Percentiles rank a stretch among this genome's conserved stretches.
Evolutionary conservation across 2,329 filamentous ascomycete genomes (phyloP).

Genomic region (Trichophyton simii): DNA sequence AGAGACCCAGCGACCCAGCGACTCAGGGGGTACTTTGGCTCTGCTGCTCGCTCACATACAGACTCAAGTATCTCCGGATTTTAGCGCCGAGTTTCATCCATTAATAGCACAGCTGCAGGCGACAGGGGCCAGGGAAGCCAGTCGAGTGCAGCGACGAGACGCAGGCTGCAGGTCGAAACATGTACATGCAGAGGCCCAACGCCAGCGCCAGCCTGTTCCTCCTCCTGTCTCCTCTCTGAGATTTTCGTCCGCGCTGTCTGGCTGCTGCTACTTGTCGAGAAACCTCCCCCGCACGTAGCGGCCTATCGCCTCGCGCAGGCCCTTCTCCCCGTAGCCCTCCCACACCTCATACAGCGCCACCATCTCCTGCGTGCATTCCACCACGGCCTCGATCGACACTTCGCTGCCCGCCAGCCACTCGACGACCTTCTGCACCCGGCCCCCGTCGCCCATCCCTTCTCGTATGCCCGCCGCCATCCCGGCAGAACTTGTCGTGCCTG

Average conservation of each 20-base stretch:
- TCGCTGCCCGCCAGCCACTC: conserved; percentile 66
- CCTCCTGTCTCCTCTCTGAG: neutral
- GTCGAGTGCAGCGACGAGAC: neutral
- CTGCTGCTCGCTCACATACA: too few relatives aligned
- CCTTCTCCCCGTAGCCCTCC: conserved; percentile 54
- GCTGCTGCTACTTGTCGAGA: conserved; percentile 38
- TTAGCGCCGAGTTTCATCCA: conserved; percentile 2
- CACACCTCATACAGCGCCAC: conserved; percentile 75
- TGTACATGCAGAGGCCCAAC: neutral
- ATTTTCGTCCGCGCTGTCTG: too few relatives aligned
- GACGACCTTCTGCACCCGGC: conserved; percentile 51
- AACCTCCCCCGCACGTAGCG: conserved; percentile 50
- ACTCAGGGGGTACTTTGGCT: neutral
- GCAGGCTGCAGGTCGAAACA: neutral
- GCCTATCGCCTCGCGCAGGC: conserved; percentile 50
- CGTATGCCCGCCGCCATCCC: conserved; percentile 23
- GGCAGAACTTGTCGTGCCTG: conserved; percentile 1
- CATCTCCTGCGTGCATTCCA: conserved; percentile 83
- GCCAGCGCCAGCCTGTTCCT: too few relatives aligned
- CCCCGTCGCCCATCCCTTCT: conserved; percentile 23
- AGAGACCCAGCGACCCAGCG: neutral
- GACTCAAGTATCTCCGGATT: neutral
- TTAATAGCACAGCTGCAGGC: neutral
- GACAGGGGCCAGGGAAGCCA: neutral
- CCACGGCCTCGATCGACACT: conserved; percentile 70